These are phyloP conservation scores for Solanum corneliomulleri DNA, from an alignment of 257 asterid genomes.

Conservation along the genomic window DNA sequence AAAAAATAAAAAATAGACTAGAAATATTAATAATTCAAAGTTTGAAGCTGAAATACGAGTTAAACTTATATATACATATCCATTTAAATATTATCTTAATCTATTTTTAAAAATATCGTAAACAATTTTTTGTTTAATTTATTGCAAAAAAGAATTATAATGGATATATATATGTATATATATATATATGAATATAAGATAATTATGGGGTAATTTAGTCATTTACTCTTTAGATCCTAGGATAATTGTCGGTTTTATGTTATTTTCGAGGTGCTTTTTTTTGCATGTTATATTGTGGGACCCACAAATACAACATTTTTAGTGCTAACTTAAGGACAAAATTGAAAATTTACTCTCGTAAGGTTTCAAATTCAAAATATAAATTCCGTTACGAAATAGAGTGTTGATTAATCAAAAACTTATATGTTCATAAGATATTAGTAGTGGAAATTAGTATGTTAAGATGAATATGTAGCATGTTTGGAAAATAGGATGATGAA, in stretches of 20 bases:
- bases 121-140: too few relatives aligned
- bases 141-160: neutral
- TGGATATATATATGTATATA: neutral
- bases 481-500: too few relatives aligned
- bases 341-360: neutral
- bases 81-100: too few relatives aligned
- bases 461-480: neutral
- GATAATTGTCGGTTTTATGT: neutral
- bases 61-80: neutral
- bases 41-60: neutral
- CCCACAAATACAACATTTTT: neutral
- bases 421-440: too few relatives aligned
- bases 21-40: neutral
- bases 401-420: neutral
- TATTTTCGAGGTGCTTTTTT: neutral
- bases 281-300: neutral
- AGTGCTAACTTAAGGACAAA: neutral
- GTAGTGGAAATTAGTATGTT: neutral
- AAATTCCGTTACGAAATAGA: accelerated
- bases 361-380: neutral
- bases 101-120: too few relatives aligned
- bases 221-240: neutral
- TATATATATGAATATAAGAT: neutral
- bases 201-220: neutral
- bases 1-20: neutral